Evolutionary conservation across 1,284 basidiomycete species (phyloP).

Genomic region (Heterobasidion parviporum): DNA sequence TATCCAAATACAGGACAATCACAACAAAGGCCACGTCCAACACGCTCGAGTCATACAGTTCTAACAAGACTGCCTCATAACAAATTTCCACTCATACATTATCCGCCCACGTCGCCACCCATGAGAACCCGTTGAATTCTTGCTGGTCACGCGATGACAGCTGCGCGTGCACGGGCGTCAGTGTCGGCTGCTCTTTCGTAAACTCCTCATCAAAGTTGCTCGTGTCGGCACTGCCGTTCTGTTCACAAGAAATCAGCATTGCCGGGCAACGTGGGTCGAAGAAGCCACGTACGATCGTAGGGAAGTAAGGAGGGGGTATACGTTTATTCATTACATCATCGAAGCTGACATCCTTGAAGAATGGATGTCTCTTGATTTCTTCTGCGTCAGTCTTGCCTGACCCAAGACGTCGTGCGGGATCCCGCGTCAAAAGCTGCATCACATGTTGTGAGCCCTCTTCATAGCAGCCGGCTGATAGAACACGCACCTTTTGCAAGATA

Average conservation of each 20-base stretch:
- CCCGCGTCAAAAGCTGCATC: constrained; percentile 74
- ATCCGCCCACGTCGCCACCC: constrained; percentile 39
- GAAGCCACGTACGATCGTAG: constrained; percentile 70
- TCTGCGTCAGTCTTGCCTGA: constrained; percentile 92
- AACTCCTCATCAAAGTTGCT: constrained; percentile 97
- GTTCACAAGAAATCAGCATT: constrained; percentile 8
- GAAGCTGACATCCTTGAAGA: constrained; percentile 97
- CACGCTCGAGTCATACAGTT: neutral
- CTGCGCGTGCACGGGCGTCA: constrained; percentile 96
- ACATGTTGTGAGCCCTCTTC: neutral
- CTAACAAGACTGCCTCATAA: constrained; percentile 15
- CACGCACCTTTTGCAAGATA: constrained; percentile 80
- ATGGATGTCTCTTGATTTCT: constrained; percentile 96
- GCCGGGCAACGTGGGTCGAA: constrained; percentile 7
- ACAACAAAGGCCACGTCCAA: constrained; percentile 18
- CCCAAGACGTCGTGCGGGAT: constrained; percentile 90
- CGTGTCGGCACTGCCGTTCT: constrained; percentile 77
- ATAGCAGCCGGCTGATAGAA: neutral
- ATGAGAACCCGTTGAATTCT: constrained; percentile 95
- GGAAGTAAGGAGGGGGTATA: constrained; percentile 96
- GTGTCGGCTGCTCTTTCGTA: constrained; percentile 91
- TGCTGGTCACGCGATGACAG: constrained; percentile 89
- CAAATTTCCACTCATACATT: constrained; percentile 14
- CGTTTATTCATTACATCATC: constrained; percentile 95
- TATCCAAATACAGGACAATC: constrained; percentile 41